A percentile compares a stretch with the other conserved stretches of the same genome.
Evolutionary conservation across 2,329 filamentous ascomycete genomes (phyloP).

Genomic region (Colletotrichum euphorbiae): DNA sequence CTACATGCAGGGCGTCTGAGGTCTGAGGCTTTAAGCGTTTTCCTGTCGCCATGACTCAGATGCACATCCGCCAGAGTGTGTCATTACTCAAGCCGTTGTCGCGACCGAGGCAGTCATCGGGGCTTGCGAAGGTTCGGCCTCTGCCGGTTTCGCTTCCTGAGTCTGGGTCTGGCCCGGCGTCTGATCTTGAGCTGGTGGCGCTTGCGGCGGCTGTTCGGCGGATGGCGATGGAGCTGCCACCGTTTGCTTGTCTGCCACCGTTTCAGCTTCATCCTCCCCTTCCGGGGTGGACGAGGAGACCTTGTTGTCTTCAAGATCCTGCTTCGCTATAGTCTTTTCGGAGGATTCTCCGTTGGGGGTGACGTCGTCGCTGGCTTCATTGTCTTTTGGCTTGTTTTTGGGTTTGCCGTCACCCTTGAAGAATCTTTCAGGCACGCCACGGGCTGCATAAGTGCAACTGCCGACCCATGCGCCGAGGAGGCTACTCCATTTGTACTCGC

Average conservation of each 20-base stretch:
- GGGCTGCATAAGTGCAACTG: constrained; percentile 70
- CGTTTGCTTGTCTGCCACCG: constrained; percentile 11
- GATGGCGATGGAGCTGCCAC: constrained; percentile 26
- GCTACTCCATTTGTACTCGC: constrained; percentile 85
- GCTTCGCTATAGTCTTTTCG: constrained; percentile 21
- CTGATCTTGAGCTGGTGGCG: background rate
- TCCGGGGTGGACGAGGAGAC: constrained; percentile 18
- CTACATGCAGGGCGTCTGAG: constrained; percentile 18
- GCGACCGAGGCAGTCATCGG: constrained; percentile 20
- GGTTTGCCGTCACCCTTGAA: constrained; percentile 49
- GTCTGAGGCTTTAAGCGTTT: constrained; percentile 13
- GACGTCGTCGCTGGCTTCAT: background rate
- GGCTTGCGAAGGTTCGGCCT: constrained; percentile 3
- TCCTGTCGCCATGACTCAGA: constrained; percentile 18
- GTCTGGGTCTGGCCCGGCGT: constrained; percentile 2
- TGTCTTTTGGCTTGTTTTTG: constrained; percentile 40
- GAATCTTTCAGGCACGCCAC: constrained; percentile 86
- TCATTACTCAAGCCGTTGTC: constrained; percentile 25
- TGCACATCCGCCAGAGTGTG: background rate
- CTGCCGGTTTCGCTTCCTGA: constrained; percentile 23
- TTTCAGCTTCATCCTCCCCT: constrained; percentile 4
- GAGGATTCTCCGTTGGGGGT: constrained; percentile 39
- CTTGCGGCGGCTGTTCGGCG: constrained; percentile 3
- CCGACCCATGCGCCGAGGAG: constrained; percentile 88
- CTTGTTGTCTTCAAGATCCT: constrained; percentile 35